These are phyloP conservation scores for Thraustochytrium sp. DNA, from an alignment of 352 stramenopile genomes.

Conservation along the genomic window DNA sequence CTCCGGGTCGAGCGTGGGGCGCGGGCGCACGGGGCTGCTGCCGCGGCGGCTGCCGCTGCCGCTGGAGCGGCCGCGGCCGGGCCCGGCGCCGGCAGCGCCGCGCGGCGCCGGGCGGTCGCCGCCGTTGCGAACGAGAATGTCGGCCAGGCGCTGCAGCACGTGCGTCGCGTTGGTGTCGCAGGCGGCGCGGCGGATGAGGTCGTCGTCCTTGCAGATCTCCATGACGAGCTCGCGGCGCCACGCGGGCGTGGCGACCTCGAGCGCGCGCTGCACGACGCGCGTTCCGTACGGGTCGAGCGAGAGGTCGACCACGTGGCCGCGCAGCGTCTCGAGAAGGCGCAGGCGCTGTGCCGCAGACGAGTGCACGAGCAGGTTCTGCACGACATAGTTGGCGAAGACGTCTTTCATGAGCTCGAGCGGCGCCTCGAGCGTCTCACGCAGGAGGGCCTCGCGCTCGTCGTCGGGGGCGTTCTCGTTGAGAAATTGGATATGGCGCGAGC, in stretches of 20 bases:
- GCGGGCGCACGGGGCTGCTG: background rate
- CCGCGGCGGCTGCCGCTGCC: background rate
- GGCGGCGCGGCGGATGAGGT: background rate
- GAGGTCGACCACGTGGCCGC: background rate
- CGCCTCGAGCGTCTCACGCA: background rate
- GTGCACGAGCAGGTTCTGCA: slow-evolving; percentile 41
- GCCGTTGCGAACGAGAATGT: background rate
- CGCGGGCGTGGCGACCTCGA: background rate
- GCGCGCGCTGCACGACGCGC: slow-evolving; percentile 30
- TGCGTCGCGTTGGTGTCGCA: slow-evolving; percentile 31
- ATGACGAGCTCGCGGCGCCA: background rate
- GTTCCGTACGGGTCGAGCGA: slow-evolving; percentile 6
- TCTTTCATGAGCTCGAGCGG: slow-evolving; percentile 20
- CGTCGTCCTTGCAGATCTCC: slow-evolving; percentile 1
- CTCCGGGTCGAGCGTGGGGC: background rate
- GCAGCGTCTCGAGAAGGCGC: background rate
- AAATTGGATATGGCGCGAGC: slow-evolving; percentile 38
- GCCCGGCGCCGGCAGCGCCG: background rate
- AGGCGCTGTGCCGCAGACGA: background rate
- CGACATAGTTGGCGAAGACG: slow-evolving; percentile 36
- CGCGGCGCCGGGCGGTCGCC: background rate
- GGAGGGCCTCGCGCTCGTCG: slow-evolving; percentile 5
- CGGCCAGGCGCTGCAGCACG: slow-evolving; percentile 37
- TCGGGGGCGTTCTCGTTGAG: background rate
- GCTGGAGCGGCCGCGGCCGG: background rate